Evolutionary conservation across 2,329 filamentous ascomycete genomes (phyloP).

Genomic region (Penicillium digitatum): DNA sequence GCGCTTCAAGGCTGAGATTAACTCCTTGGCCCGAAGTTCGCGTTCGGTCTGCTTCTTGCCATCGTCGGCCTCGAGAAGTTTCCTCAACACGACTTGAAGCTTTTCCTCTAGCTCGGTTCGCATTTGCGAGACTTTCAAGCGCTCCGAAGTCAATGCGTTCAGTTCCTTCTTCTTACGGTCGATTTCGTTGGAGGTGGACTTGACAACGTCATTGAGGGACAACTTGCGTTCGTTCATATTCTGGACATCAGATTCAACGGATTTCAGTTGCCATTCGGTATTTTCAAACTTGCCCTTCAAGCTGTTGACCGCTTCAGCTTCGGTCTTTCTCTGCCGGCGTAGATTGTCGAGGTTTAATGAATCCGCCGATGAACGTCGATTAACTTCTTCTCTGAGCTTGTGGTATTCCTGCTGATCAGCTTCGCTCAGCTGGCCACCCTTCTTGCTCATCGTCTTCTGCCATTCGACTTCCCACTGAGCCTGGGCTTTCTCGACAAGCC

Average conservation of each 20-base stretch:
- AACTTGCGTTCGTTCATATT: constrained; percentile 66
- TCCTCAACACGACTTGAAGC: constrained; percentile 72
- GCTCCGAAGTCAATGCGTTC: constrained; percentile 78
- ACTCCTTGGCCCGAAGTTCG: constrained; percentile 74
- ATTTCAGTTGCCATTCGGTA: constrained; percentile 68
- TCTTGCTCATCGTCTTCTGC: constrained; percentile 76
- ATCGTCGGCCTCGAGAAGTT: constrained; percentile 80
- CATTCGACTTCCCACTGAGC: constrained; percentile 84
- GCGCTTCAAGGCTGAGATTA: constrained; percentile 79
- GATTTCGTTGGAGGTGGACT: constrained; percentile 70
- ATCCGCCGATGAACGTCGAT: constrained; percentile 73
- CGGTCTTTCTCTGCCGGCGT: constrained; percentile 82
- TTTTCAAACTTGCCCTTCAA: constrained; percentile 83
- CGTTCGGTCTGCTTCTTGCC: constrained; percentile 80
- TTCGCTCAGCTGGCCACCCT: constrained; percentile 80
- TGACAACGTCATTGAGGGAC: constrained; percentile 59
- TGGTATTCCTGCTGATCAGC: constrained; percentile 88
- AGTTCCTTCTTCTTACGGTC: constrained; percentile 86
- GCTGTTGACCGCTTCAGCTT: constrained; percentile 85
- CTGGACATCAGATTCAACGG: constrained; percentile 66
- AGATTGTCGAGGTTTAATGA: constrained; percentile 81
- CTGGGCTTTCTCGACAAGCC: constrained; percentile 82
- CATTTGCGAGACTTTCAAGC: constrained; percentile 73
- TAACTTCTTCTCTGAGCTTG: constrained; percentile 75
- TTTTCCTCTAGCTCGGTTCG: constrained; percentile 90